phyloP scores from a whole-genome alignment of 2,329 filamentous ascomycete species.

The Verticillium alfalfae region DNA sequence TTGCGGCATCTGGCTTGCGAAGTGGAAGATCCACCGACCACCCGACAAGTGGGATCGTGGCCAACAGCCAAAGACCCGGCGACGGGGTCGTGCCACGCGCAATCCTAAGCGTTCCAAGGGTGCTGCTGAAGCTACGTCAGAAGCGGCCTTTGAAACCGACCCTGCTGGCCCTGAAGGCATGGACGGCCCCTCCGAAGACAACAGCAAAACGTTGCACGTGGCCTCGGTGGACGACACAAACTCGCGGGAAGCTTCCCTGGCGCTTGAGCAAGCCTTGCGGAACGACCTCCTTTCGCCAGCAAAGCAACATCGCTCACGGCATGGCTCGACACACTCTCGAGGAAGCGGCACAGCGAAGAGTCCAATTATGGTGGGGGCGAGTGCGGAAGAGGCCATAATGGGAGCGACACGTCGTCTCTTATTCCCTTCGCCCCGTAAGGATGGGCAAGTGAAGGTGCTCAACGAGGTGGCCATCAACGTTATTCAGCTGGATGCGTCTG shows the following conservation, averaged over 20 bases:
- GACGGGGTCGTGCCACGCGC: background rate
- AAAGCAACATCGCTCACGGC: constrained; percentile 20
- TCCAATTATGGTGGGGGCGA: constrained; percentile 48
- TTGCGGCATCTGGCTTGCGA: constrained; percentile 91
- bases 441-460: constrained; percentile 56
- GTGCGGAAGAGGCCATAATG: constrained; percentile 37
- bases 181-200: background rate
- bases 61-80: constrained; percentile 34
- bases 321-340: constrained; percentile 47
- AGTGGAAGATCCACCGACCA: constrained; percentile 80
- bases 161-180: constrained; percentile 33
- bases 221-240: background rate
- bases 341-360: constrained; percentile 51
- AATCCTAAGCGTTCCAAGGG: constrained; percentile 40
- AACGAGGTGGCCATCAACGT: constrained; percentile 51
- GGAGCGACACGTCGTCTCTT: constrained; percentile 63
- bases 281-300: constrained; percentile 3
- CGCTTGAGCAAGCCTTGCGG: background rate
- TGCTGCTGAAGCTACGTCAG: constrained; percentile 31
- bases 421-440: constrained; percentile 71
- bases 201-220: background rate
- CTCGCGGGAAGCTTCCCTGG: constrained; percentile 1
- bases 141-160: constrained; percentile 39
- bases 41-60: constrained; percentile 75
- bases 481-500: constrained; percentile 35